Percentiles rank a stretch among this genome's conserved stretches.
Evolutionary conservation across 129 eudicot genomes (phyloP).

Genomic region (Flaveria ramosissima): DNA sequence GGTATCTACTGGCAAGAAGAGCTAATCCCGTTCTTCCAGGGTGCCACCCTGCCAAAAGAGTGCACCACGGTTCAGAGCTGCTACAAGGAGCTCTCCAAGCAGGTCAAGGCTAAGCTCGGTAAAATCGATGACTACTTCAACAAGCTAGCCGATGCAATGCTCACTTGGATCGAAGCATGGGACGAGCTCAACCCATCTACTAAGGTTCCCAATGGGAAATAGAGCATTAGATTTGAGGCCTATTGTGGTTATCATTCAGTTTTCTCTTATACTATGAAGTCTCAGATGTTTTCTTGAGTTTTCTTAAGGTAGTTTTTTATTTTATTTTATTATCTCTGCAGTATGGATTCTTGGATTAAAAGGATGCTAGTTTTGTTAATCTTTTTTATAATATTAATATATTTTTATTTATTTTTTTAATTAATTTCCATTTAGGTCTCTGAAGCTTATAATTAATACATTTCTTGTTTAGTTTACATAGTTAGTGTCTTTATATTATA

Average conservation of each 20-base stretch:
- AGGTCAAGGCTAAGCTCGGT: conserved; percentile 14
- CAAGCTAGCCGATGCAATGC: conserved; percentile 14
- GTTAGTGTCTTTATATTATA: no score
- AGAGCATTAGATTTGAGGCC: neutral
- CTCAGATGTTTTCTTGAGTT: neutral
- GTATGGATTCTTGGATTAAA: neutral
- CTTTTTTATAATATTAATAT: neutral
- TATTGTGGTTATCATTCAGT: neutral
- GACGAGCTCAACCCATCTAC: conserved; percentile 14
- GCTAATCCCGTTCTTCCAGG: conserved; percentile 13
- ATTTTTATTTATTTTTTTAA: neutral
- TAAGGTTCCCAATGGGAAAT: neutral
- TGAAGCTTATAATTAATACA: neutral
- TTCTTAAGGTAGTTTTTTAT: neutral
- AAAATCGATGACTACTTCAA: conserved; percentile 7
- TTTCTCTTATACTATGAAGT: neutral
- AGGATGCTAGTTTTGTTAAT: neutral
- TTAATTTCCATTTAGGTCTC: neutral
- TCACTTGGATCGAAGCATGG: conserved; percentile 16
- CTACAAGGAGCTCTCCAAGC: conserved; percentile 13
- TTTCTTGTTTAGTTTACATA: no score
- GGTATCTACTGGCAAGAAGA: conserved; percentile 12
- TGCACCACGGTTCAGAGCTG: conserved; percentile 18
- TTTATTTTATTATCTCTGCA: neutral
- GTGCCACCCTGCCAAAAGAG: conserved; percentile 3